Conservation (phyloP, 164 flowering plant species). For the Brasenia schreberi region DNA sequence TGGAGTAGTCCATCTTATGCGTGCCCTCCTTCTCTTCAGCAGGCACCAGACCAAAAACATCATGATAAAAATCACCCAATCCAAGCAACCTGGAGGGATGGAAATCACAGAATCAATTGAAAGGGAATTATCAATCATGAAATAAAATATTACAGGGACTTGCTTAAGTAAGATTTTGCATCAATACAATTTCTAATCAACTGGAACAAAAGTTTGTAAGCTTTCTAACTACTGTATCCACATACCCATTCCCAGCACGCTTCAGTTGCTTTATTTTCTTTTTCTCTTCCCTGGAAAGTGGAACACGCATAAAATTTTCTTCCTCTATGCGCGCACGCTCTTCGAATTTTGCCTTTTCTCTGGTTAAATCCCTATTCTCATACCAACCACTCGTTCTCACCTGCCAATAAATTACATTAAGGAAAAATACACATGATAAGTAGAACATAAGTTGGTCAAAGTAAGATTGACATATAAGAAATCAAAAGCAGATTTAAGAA, state of each 20-base stretch:
- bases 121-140: neutral
- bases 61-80: slow-evolving; percentile 55
- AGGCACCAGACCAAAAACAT: slow-evolving; percentile 42
- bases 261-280: slow-evolving; percentile 51
- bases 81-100: slow-evolving; percentile 46
- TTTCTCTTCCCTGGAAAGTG: slow-evolving; percentile 59
- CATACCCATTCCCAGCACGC: slow-evolving; percentile 76
- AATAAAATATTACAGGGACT: neutral
- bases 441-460: neutral
- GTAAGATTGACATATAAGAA: neutral
- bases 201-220: no score
- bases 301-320: slow-evolving; percentile 72
- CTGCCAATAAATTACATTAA: slow-evolving; percentile 20
- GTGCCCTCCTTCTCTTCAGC: slow-evolving; percentile 25
- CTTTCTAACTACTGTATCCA: no score
- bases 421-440: slow-evolving; percentile 5
- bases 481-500: neutral
- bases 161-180: neutral
- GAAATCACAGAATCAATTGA: slow-evolving; percentile 1
- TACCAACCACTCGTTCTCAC: slow-evolving; percentile 40
- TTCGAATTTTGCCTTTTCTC: slow-evolving; percentile 36
- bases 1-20: slow-evolving; percentile 9
- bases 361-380: slow-evolving; percentile 53
- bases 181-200: neutral
- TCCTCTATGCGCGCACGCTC: slow-evolving; percentile 58